A percentile compares a stretch with the other conserved stretches of the same genome.
Evolutionary conservation across 2,329 filamentous ascomycete genomes (phyloP).

Genomic region (Colletotrichum sp.): DNA sequence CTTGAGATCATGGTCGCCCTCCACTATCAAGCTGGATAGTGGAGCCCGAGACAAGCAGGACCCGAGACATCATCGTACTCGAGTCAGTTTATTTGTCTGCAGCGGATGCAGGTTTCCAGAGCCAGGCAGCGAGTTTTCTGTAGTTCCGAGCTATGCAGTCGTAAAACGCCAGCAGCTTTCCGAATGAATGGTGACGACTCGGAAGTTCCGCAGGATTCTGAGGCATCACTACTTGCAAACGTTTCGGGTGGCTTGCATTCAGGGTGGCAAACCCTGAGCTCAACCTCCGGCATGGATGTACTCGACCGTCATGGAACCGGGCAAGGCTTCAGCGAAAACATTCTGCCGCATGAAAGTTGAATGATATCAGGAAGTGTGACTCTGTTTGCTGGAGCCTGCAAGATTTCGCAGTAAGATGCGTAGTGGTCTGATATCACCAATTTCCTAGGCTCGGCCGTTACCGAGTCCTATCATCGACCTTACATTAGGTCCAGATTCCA

Average conservation of each 20-base stretch:
- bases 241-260: not conserved
- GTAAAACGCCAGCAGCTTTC: not conserved
- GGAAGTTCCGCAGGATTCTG: not conserved
- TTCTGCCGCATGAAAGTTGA: not conserved
- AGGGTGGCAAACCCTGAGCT: not conserved
- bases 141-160: not conserved
- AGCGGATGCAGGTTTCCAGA: not conserved
- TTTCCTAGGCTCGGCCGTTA: not conserved
- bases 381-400: not conserved
- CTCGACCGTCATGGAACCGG: not conserved
- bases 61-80: not conserved
- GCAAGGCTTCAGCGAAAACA: not conserved
- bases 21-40: not conserved
- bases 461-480: not conserved
- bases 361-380: not conserved
- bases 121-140: not conserved
- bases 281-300: not conserved
- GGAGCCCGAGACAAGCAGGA: not conserved
- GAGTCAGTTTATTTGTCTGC: not conserved
- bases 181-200: not conserved
- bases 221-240: accelerated
- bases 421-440: not conserved
- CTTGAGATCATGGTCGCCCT: not conserved
- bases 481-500: not conserved
- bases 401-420: not conserved